Evolutionary conservation across 345 rosid genomes (phyloP).

Genomic region (Cardamine chenopodiifolia): DNA sequence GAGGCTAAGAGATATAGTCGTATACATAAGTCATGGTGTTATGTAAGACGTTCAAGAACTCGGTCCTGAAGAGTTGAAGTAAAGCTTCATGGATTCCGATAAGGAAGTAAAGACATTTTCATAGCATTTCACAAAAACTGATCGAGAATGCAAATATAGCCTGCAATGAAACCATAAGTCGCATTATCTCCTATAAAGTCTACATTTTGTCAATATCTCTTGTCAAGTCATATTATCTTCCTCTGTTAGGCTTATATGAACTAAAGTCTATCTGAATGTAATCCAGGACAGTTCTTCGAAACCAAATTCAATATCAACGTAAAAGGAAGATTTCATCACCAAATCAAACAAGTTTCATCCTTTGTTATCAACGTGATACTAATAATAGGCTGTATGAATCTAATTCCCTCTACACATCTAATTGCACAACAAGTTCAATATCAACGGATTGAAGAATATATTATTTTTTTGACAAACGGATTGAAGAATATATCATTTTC

Average conservation of each 20-base stretch:
- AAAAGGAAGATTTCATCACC: neutral
- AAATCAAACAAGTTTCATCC: conserved; percentile 23
- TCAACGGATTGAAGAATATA: conserved; percentile 16
- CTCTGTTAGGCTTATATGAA: neutral
- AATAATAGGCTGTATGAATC: neutral
- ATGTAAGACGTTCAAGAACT: neutral
- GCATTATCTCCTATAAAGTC: neutral
- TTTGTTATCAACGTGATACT: neutral
- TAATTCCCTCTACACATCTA: neutral
- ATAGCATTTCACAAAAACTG: neutral
- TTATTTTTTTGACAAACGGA: no score
- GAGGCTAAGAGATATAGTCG: neutral
- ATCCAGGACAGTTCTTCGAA: neutral
- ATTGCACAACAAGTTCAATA: neutral
- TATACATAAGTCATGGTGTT: neutral
- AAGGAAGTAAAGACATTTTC: neutral
- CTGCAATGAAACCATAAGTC: neutral
- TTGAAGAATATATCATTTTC: neutral
- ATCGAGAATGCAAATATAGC: neutral
- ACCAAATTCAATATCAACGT: neutral
- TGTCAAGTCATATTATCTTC: neutral
- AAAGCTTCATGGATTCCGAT: neutral
- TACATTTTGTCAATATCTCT: neutral
- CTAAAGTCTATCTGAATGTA: neutral
- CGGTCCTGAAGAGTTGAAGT: neutral